phyloP scores from a whole-genome alignment of 2,329 filamentous ascomycete species.

The Fusarium subtropicale region DNA sequence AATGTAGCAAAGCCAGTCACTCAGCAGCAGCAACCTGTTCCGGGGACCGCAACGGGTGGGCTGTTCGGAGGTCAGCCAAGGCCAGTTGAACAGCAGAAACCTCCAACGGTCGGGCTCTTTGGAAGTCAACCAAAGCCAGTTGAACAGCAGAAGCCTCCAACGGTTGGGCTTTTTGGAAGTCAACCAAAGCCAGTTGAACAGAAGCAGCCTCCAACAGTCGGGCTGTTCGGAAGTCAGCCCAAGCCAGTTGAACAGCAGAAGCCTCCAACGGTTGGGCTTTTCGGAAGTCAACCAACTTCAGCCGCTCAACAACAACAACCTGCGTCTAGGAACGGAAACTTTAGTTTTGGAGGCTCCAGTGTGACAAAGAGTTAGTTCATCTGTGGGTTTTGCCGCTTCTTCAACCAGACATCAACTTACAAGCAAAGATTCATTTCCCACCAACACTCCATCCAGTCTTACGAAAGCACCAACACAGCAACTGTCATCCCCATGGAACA shows the following conservation, averaged over 20 bases:
- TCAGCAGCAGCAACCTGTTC: neutral
- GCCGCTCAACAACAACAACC: neutral
- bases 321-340: rapidly evolving
- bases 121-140: too few relatives aligned
- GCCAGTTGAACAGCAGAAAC: rapidly evolving
- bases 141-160: too few relatives aligned
- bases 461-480: neutral
- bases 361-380: neutral
- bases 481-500: neutral
- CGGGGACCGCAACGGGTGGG: neutral
- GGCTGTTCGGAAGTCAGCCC: too few relatives aligned
- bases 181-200: too few relatives aligned
- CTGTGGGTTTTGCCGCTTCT: neutral
- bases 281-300: too few relatives aligned
- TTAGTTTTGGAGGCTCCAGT: neutral
- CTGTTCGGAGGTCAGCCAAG: neutral
- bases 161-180: too few relatives aligned
- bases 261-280: too few relatives aligned
- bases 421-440: neutral
- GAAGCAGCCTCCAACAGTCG: too few relatives aligned
- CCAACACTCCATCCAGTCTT: neutral
- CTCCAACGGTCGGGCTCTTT: too few relatives aligned
- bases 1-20: rapidly evolving
- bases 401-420: neutral
- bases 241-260: too few relatives aligned